Conservation (phyloP, 768 basidiomycete species). For the Cystobasidium tubakii region DNA sequence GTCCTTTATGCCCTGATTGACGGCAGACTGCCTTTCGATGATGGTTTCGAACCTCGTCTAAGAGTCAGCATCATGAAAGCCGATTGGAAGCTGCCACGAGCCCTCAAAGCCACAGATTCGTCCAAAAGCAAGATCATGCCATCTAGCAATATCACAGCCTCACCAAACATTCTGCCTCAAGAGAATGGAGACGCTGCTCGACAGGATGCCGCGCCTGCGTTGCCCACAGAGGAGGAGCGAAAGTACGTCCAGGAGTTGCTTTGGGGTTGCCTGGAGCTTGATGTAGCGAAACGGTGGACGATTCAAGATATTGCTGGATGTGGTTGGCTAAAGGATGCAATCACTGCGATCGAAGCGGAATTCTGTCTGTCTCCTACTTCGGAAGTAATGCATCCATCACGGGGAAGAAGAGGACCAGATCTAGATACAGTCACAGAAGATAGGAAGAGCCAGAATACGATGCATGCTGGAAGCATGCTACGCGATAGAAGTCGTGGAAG, state of each 20-base stretch:
- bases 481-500: not conserved
- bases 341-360: constrained; percentile 15
- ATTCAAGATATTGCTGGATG: constrained; percentile 68
- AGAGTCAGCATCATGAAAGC: constrained; percentile 87
- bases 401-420: not conserved
- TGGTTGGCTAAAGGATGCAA: constrained; percentile 48
- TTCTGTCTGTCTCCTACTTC: constrained; percentile 9
- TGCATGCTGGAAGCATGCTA: not conserved
- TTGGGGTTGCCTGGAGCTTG: constrained; percentile 69
- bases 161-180: not conserved
- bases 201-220: constrained; percentile 1
- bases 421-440: not conserved
- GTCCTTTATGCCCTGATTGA: constrained; percentile 78
- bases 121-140: not conserved
- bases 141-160: not conserved
- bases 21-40: constrained; percentile 77
- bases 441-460: not conserved
- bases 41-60: constrained; percentile 83
- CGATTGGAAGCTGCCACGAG: constrained; percentile 52
- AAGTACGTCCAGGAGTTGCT: constrained; percentile 54
- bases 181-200: not conserved
- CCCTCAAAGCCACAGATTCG: not conserved
- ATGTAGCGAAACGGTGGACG: constrained; percentile 65
- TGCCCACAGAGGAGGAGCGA: not conserved
- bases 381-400: not conserved